Evolutionary conservation across 108 stramenopile genomes (phyloP).

Genomic region (Cyclotella cryptica): DNA sequence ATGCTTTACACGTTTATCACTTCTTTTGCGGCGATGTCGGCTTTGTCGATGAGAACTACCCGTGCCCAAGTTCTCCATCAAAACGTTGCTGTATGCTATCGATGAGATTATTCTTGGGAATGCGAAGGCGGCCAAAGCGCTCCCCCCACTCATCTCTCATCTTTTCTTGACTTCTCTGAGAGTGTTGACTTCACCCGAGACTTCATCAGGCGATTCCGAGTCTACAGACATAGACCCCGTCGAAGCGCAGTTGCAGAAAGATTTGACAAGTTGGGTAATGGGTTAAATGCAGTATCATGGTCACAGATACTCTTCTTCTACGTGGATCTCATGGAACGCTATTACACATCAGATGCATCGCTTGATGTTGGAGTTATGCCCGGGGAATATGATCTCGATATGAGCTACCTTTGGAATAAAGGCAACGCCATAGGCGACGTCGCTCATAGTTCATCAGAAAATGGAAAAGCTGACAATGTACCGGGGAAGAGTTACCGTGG

Average conservation of each 20-base stretch:
- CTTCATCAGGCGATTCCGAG: slow-evolving; percentile 26
- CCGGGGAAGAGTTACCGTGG: slow-evolving; percentile 47
- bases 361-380: slow-evolving; percentile 60
- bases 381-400: slow-evolving; percentile 56
- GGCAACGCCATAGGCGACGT: slow-evolving; percentile 33
- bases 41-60: slow-evolving; percentile 42
- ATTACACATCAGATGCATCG: slow-evolving; percentile 65
- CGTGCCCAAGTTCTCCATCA: slow-evolving; percentile 70
- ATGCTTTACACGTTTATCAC: slow-evolving; percentile 78
- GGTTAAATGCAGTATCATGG: slow-evolving; percentile 78
- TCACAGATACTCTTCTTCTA: slow-evolving; percentile 74
- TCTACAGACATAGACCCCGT: slow-evolving; percentile 40
- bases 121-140: slow-evolving; percentile 61
- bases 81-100: slow-evolving; percentile 70
- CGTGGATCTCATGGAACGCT: slow-evolving; percentile 85
- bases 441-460: slow-evolving; percentile 15
- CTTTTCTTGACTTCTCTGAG: slow-evolving; percentile 75
- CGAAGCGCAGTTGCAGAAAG: slow-evolving; percentile 50
- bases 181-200: slow-evolving; percentile 53
- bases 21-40: slow-evolving; percentile 86
- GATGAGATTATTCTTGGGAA: slow-evolving; percentile 72
- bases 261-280: slow-evolving; percentile 53
- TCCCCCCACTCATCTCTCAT: slow-evolving; percentile 82
- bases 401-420: slow-evolving; percentile 59
- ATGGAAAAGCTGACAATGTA: slow-evolving; percentile 16